Evolutionary conservation across 805 yeast species (phyloP).

Genomic region (Yarrowia sp.): DNA sequence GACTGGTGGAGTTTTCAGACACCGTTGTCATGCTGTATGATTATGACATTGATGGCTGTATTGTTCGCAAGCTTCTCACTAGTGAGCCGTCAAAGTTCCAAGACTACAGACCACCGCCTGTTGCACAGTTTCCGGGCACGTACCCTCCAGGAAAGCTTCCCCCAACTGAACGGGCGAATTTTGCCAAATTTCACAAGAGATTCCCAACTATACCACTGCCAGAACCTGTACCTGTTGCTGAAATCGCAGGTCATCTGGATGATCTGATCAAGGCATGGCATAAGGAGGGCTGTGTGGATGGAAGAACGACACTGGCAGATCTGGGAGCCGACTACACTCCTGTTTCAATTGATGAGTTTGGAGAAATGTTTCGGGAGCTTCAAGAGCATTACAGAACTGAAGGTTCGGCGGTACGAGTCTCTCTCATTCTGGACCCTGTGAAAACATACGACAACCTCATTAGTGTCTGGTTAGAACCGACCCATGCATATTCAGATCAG

Average conservation of each 20-base stretch:
- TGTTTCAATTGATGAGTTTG: slow-evolving; percentile 1
- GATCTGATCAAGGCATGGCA: neutral
- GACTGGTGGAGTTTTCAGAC: neutral
- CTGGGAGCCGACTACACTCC: neutral
- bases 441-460: neutral
- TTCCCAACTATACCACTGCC: neutral
- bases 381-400: neutral
- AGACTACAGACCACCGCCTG: neutral
- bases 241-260: neutral
- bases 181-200: neutral
- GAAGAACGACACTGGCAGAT: neutral
- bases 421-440: neutral
- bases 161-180: too few species aligned
- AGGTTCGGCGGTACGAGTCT: neutral
- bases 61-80: slow-evolving; percentile 7
- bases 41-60: slow-evolving; percentile 1
- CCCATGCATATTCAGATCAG: neutral
- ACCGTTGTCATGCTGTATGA: neutral
- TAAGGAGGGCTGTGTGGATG: neutral
- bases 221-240: neutral
- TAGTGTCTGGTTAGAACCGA: neutral
- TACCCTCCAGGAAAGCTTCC: neutral
- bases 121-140: neutral
- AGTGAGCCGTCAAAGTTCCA: neutral
- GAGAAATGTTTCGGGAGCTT: neutral